A percentile compares a stretch with the other conserved stretches of the same genome.
These are phyloP conservation scores for Penicillium angulare DNA, from an alignment of 495 filamentous ascomycete species.

Conservation along the genomic window DNA sequence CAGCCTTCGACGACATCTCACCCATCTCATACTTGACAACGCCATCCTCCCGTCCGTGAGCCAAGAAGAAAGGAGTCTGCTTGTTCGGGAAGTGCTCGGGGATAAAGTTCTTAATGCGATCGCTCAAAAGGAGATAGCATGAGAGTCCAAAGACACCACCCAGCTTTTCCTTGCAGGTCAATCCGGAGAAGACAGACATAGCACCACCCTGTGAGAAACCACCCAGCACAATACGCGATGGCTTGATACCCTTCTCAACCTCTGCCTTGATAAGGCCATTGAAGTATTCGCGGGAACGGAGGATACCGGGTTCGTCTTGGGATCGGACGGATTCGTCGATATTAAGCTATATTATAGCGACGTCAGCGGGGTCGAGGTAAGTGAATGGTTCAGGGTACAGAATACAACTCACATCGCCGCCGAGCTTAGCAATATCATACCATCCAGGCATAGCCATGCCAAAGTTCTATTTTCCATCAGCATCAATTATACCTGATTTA, in stretches of 20 bases:
- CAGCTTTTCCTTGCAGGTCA: constrained; percentile 72
- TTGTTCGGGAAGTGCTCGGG: constrained; percentile 68
- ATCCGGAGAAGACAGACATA: constrained; percentile 60
- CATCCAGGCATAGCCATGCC: constrained; percentile 88
- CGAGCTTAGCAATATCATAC: constrained; percentile 78
- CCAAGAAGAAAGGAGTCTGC: constrained; percentile 83
- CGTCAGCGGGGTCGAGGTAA: background rate
- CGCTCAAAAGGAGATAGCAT: constrained; percentile 73
- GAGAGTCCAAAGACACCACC: constrained; percentile 87
- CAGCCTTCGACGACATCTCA: constrained; percentile 54
- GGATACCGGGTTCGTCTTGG: constrained; percentile 80
- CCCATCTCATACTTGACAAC: constrained; percentile 72
- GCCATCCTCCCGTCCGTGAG: constrained; percentile 72
- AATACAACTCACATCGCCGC: constrained; percentile 41
- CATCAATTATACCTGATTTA: background rate
- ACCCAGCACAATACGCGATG: constrained; percentile 80
- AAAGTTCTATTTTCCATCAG: constrained; percentile 53
- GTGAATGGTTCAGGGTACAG: background rate
- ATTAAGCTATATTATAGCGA: constrained; percentile 28
- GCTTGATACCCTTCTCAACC: constrained; percentile 77
- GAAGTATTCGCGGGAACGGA: constrained; percentile 70
- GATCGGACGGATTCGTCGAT: constrained; percentile 48
- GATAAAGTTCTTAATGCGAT: constrained; percentile 65
- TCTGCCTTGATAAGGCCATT: constrained; percentile 79
- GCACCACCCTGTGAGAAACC: constrained; percentile 64